phyloP scores from a whole-genome alignment of 2,329 filamentous ascomycete genomes.

The Alternaria solani region DNA sequence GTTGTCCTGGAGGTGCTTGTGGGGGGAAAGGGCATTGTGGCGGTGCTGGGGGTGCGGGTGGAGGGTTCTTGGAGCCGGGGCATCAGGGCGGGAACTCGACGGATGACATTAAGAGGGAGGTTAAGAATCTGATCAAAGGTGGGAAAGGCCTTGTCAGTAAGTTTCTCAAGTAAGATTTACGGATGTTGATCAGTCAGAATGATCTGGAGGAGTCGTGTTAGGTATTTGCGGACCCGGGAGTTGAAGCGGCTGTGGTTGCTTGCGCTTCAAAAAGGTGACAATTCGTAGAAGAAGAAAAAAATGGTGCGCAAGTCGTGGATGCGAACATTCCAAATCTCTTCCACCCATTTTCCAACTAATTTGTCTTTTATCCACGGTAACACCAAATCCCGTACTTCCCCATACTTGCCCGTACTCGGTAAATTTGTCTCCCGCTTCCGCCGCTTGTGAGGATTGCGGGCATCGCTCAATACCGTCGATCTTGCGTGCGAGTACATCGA shows the following conservation, averaged over 20 bases:
- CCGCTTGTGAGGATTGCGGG: background rate
- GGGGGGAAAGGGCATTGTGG: slow-evolving; percentile 36
- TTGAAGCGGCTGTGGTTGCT: background rate
- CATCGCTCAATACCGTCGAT: background rate
- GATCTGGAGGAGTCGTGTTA: background rate
- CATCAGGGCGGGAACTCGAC: slow-evolving; percentile 21
- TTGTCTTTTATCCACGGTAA: background rate
- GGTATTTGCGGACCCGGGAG: background rate
- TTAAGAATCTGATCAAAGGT: slow-evolving; percentile 33
- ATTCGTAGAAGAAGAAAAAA: background rate
- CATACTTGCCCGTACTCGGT: background rate
- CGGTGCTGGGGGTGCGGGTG: slow-evolving; percentile 27
- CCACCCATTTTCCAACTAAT: background rate
- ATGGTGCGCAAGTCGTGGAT: background rate
- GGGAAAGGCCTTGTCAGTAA: slow-evolving; percentile 38
- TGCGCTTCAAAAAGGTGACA: background rate
- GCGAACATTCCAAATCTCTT: background rate
- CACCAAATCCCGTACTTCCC: background rate
- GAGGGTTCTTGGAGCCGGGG: slow-evolving; percentile 24
- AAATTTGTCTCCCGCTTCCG: background rate
- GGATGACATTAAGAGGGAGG: slow-evolving; percentile 26
- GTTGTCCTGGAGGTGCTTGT: slow-evolving; percentile 38
- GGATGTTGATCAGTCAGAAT: background rate
- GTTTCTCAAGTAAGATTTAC: slow-evolving; percentile 33
- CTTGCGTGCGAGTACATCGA: background rate